Base-by-base conservation (phyloP, 192 early-diverging fungal genomes). In the Coemansia sp. region DNA sequence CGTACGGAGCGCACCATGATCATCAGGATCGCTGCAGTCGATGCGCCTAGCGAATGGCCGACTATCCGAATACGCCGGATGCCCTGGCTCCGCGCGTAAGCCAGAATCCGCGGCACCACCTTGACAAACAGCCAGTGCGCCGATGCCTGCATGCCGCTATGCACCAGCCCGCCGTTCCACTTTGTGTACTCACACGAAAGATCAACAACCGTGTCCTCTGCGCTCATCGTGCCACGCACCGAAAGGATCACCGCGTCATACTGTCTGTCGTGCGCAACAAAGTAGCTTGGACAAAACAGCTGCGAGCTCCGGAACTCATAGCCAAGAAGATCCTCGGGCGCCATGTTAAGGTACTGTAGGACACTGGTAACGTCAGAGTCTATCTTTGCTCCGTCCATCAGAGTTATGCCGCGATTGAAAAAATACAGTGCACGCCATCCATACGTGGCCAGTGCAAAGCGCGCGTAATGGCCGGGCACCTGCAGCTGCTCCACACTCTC, bases 101-200 rank as follows among this genome's bases (percentile, higher is more conserved):
- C 85, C 18, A 89, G 71, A 15, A 90, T 68, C 45, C 84, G 85
- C 26, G 91, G 89, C 62, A 87, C 83, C 9, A 92, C 80, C 41
- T 88, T 83, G 43, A 74, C 65, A 74, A 90, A 87, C 57, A 93
- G 85, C 88, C 88, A 93, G 47, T 88, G 84, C 11, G 91, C 91
- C 8, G 90, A 87, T 15, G 87, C 85, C 79, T 90, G 88, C 83
- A 92, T 89, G 6, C 91, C 91, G 52, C 85, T 85, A 58, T 93
- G 91, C 41, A 92, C 88, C 13, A 91, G 74, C 0, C 91, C 91
- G 49, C 90, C 91, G 55, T 87, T 85, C 90, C 90, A 92, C 41
- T 87, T 89, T 51, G 87, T 82, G 67, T 93, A 93, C 68, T 90
- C 90, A 63, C 90, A 93, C 0, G 87, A 88, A 18, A 93, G 65